Evolutionary conservation across 2,329 filamentous ascomycete species (phyloP).

Genomic region (Leptographium wingfieldii): DNA sequence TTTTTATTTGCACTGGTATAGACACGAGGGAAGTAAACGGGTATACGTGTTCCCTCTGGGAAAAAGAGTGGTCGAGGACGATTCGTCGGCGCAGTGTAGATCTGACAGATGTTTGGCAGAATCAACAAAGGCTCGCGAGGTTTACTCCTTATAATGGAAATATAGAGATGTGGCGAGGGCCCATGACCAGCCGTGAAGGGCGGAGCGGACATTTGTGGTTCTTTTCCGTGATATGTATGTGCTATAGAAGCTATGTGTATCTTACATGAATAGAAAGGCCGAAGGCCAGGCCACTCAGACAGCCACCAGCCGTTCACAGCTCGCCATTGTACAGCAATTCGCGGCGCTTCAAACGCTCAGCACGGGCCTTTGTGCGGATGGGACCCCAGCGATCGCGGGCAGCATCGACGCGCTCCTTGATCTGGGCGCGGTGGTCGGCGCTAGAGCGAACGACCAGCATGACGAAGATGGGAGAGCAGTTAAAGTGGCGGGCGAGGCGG

Average conservation of each 20-base stretch:
- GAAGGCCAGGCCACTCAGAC: neutral
- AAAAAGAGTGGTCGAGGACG: too few relatives aligned
- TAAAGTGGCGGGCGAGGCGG: conserved; percentile 39
- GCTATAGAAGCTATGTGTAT: neutral
- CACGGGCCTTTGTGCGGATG: conserved; percentile 37
- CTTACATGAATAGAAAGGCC: neutral
- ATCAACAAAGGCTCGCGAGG: too few relatives aligned
- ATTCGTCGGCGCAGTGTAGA: too few relatives aligned
- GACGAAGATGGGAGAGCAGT: conserved; percentile 44
- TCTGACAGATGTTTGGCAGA: too few relatives aligned
- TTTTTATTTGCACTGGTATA: neutral
- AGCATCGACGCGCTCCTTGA: conserved; percentile 32
- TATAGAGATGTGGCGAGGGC: too few relatives aligned
- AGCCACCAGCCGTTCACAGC: conserved; percentile 5
- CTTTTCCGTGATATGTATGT: neutral
- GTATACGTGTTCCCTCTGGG: too few relatives aligned
- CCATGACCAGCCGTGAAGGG: too few relatives aligned
- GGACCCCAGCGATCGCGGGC: conserved; percentile 46
- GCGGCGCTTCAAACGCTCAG: conserved; percentile 41
- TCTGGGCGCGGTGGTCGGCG: conserved; percentile 32
- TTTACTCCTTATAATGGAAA: too few relatives aligned
- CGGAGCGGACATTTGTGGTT: neutral
- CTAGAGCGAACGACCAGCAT: conserved; percentile 42
- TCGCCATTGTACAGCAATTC: conserved; percentile 39
- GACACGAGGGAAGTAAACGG: too few relatives aligned